Evolutionary conservation across 2,329 filamentous ascomycete species (phyloP), one percentile per base, ranked within the genome.

Genomic region (Colletotrichum sp.): DNA sequence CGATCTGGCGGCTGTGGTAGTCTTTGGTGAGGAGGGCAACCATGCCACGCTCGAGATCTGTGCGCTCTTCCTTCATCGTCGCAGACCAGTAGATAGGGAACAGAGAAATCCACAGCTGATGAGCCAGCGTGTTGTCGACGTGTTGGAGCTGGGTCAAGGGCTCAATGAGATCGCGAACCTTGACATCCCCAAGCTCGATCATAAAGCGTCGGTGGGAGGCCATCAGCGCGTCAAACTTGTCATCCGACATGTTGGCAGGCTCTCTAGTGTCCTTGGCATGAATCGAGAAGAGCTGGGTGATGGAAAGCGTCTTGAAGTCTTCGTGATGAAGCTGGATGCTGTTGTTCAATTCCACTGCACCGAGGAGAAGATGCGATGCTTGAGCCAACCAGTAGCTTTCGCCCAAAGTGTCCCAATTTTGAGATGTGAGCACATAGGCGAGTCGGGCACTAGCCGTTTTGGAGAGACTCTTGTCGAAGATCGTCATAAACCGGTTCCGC

Each of bases 301-400:
- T 88, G 2, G 95, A 92, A 78, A 95, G 91, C 10, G 95, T 90
- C 72, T 92, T 94, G 85, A 98, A 96, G 84, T 99, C 97, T 13
- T 98, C 95, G 0, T 90, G 83, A 79, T 98, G 93, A 68, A 99
- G 89, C 79, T 95, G 94, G 34, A 95, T 92, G 16, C 91, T 89
- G n/a, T 91, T 90, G 79, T 94, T 95, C 89, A 95, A 93, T 83
- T 99, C 97, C 57, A 99, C 91, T 8, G 95, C 96, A 18, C 97
- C 96, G 78, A 99, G 92, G 72, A 99, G 92, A 55, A 99, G 89
- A 81, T 99, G 97, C 22, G 96, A 96, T 39, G 98, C 96, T 85
- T 99, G 97, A 55, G 96, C 94, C 66, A 99, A 88, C 98, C 98
- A 99, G 86, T 98, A 99, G 2, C 95, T 98, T 80, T 99, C 97